Evolutionary conservation across 495 filamentous ascomycete genomes (phyloP), one percentile per base, ranked within the genome.

Genomic region (Trichoderma virens): DNA sequence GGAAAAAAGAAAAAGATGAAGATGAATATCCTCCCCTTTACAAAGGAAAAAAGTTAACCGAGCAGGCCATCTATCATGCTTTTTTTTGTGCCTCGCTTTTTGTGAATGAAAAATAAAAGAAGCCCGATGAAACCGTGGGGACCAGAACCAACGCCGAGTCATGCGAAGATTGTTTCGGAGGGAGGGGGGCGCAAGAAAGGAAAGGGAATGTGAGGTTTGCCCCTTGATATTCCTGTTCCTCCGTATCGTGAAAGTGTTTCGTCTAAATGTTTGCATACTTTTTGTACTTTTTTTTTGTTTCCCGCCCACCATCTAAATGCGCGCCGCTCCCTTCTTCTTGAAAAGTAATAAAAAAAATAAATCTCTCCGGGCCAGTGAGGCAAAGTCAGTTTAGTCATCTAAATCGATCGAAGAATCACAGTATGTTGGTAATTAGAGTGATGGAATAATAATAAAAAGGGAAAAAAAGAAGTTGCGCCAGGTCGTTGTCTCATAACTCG

Each of bases 401-500:
- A 56, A 20, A 56, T 30, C 23, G 25, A n/a, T n/a, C 20, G 20
- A 8, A 25, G 9, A 1, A 51, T 2, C 1, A 30, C 5, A 30
- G 20, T n/a, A 30, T 14, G n/a, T n/a, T 13, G 51, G 25, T 27
- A 56, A 9, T 56, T 20, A 56, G 13, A 56, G 2, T 51, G n/a
- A 51, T 51, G 9, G 8, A 6, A n/a, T 7, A 3, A n/a, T 51
- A 14, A 56, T 28, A 3, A 56, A 30, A 13, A 23, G 8, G 20
- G 2, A 59, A 11, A 59, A 8, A 18, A 30, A 31, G 23, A 31
- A 60, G 16, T 16, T 31, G 59, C 31, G 31, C 35, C 30, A 35
- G 4, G 35, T 61, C 59, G 18, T 61, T 16, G 59, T 61, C 59
- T 61, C 47, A 16, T 56, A 56, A 28, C 47, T 56, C 47, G 23